Evolutionary conservation across 2,329 filamentous ascomycete species (phyloP).

Genomic region (Penicillium psychrosexuale): DNA sequence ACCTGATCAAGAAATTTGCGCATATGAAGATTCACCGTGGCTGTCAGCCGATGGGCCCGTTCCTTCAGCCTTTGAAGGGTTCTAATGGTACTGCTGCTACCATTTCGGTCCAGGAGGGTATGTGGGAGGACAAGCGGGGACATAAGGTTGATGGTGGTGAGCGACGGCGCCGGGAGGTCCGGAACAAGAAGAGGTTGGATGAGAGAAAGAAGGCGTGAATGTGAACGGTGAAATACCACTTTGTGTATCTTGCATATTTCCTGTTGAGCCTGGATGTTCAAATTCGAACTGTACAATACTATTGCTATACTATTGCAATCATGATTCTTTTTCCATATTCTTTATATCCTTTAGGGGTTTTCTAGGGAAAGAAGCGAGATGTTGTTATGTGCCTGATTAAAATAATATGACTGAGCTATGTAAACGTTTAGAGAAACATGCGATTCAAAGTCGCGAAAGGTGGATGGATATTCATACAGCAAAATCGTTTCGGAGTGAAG

Average conservation of each 20-base stretch:
- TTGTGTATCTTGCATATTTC: conserved; percentile 20
- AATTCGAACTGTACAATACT: conserved; percentile 22
- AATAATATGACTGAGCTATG: conserved; percentile 16
- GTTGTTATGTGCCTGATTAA: conserved; percentile 10
- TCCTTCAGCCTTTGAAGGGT: conserved; percentile 65
- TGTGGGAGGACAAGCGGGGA: conserved; percentile 87
- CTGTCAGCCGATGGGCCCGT: conserved; percentile 70
- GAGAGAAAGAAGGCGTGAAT: conserved; percentile 64
- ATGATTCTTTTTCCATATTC: background rate
- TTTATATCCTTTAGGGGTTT: background rate
- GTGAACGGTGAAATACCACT: conserved; percentile 1
- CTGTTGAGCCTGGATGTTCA: conserved; percentile 13
- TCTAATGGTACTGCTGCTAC: conserved; percentile 58
- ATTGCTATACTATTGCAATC: conserved; percentile 13
- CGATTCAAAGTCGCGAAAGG: background rate
- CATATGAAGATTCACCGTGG: conserved; percentile 67
- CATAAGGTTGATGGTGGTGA: conserved; percentile 96
- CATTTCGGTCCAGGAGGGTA: conserved; percentile 73
- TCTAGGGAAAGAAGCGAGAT: background rate
- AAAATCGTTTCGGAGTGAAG: conserved; percentile 13
- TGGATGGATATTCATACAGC: conserved; percentile 19
- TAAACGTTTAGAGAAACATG: conserved; percentile 10
- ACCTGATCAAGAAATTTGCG: conserved; percentile 53
- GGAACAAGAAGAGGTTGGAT: conserved; percentile 77
- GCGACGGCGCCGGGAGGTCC: conserved; percentile 77